Evolutionary conservation across 768 basidiomycete species (phyloP).

Genomic region (Phallus indusiatus): DNA sequence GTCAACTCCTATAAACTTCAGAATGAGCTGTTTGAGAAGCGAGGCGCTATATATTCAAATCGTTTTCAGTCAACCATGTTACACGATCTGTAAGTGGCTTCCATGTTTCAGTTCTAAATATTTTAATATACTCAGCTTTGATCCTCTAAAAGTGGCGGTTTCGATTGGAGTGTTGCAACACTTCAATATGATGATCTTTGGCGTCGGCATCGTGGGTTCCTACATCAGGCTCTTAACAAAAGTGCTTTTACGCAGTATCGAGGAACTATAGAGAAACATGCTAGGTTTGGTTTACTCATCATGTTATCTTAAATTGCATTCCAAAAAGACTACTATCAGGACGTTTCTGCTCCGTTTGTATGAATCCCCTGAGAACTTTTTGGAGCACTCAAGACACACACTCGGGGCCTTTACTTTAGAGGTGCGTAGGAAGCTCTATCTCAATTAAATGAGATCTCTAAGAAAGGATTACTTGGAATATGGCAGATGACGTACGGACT

Average conservation of each 20-base stretch:
- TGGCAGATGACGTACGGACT: conserved; percentile 2
- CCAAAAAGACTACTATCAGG: background rate
- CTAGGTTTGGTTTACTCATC: background rate
- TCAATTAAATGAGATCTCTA: background rate
- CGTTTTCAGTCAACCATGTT: conserved; percentile 11
- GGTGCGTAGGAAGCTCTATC: background rate
- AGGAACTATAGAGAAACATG: conserved; percentile 23
- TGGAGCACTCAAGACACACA: background rate
- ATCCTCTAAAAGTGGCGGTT: conserved; percentile 26
- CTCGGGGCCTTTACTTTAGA: conserved; percentile 1
- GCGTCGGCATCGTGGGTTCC: conserved; percentile 8
- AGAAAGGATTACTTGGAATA: background rate
- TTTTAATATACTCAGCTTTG: conserved; percentile 26
- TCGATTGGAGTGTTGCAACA: conserved; percentile 3
- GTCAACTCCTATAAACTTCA: conserved; percentile 20
- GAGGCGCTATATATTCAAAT: conserved; percentile 22
- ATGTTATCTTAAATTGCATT: background rate
- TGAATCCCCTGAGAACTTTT: conserved; percentile 31
- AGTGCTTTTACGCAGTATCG: conserved; percentile 22
- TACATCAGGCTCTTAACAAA: conserved; percentile 19
- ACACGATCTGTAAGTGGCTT: background rate
- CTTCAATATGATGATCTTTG: conserved; percentile 8
- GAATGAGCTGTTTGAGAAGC: conserved; percentile 19
- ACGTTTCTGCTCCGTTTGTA: conserved; percentile 36
- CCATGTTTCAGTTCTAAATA: background rate